Conservation (phyloP, 495 filamentous ascomycete genomes). For the Zalerion maritima region DNA sequence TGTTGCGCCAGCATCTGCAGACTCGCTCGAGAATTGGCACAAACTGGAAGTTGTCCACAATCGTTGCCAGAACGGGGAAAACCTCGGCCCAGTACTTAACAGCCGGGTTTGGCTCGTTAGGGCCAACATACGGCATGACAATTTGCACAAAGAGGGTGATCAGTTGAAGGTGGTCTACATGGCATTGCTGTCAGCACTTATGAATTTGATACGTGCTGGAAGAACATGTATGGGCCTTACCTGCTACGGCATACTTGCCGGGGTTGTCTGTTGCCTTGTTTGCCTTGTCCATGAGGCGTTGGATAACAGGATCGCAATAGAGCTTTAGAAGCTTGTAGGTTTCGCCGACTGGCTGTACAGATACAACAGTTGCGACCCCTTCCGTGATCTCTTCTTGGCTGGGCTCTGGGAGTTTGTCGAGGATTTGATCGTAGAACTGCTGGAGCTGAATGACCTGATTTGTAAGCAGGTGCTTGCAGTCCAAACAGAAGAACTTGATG, state of each 20-base stretch:
- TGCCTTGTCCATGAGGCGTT: slow-evolving; percentile 71
- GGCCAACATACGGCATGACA: slow-evolving; percentile 53
- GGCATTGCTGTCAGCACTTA: slow-evolving; percentile 13
- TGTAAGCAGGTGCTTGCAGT: slow-evolving; percentile 76
- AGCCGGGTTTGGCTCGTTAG: slow-evolving; percentile 65
- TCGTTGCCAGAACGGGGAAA: slow-evolving; percentile 67
- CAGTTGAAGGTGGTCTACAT: slow-evolving; percentile 69
- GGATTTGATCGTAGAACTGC: slow-evolving; percentile 73
- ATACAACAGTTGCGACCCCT: slow-evolving; percentile 80
- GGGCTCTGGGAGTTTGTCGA: slow-evolving; percentile 64
- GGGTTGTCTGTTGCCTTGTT: slow-evolving; percentile 71
- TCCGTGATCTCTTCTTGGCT: slow-evolving; percentile 96
- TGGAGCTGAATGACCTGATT: slow-evolving; percentile 73
- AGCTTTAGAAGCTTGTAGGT: slow-evolving; percentile 74
- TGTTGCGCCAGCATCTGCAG: slow-evolving; percentile 86
- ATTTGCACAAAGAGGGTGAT: slow-evolving; percentile 77
- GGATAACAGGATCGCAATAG: slow-evolving; percentile 86
- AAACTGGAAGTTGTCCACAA: slow-evolving; percentile 74
- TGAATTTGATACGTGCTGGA: no score
- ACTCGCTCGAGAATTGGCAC: slow-evolving; percentile 83
- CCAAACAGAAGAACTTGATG: slow-evolving; percentile 90
- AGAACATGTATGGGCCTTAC: slow-evolving; percentile 29
- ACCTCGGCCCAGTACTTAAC: slow-evolving; percentile 95
- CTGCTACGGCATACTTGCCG: slow-evolving; percentile 66
- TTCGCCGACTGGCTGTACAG: slow-evolving; percentile 65